These are phyloP conservation scores for Akanthomyces dipterigenus DNA, from an alignment of 2,329 filamentous ascomycete genomes.

Conservation along the genomic window DNA sequence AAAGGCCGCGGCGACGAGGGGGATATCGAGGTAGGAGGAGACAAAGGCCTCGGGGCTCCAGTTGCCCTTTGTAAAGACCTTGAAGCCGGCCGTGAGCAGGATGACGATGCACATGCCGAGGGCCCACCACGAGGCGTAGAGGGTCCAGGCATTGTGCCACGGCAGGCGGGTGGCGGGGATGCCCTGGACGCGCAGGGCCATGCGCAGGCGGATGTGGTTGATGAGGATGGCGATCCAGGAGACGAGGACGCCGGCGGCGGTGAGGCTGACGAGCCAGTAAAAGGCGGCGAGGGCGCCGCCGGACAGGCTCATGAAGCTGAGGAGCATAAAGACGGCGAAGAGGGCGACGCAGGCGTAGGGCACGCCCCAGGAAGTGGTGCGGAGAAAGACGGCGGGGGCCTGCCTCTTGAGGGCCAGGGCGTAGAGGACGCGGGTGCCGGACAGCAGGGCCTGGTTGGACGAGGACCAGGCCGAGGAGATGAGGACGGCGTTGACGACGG, in stretches of 20 bases:
- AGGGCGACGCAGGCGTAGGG: constrained; percentile 53
- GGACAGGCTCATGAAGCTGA: constrained; percentile 52
- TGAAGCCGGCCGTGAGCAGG: constrained; percentile 63
- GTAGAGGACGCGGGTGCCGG: constrained; percentile 53
- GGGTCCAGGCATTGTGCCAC: constrained; percentile 57
- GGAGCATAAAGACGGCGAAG: constrained; percentile 46
- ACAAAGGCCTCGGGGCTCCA: constrained; percentile 53
- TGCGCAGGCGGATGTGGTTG: constrained; percentile 51
- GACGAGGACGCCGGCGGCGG: constrained; percentile 55
- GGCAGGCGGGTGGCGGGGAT: constrained; percentile 45
- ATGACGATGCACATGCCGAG: constrained; percentile 57
- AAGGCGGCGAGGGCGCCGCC: constrained; percentile 56
- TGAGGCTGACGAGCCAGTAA: constrained; percentile 57
- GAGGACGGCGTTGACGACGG: constrained; percentile 70
- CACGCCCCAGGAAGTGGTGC: constrained; percentile 55
- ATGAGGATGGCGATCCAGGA: constrained; percentile 56
- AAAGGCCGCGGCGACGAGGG: constrained; percentile 50
- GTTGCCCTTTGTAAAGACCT: constrained; percentile 52
- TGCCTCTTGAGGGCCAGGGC: constrained; percentile 53
- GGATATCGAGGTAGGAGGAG: constrained; percentile 56
- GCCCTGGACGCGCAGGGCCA: constrained; percentile 48
- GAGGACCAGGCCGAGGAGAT: constrained; percentile 66
- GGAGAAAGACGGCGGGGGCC: constrained; percentile 49
- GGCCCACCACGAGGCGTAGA: constrained; percentile 53
- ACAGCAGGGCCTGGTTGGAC: constrained; percentile 58